Conservation (phyloP, 306 rosid genomes). For the Styphnolobium japonicum region DNA sequence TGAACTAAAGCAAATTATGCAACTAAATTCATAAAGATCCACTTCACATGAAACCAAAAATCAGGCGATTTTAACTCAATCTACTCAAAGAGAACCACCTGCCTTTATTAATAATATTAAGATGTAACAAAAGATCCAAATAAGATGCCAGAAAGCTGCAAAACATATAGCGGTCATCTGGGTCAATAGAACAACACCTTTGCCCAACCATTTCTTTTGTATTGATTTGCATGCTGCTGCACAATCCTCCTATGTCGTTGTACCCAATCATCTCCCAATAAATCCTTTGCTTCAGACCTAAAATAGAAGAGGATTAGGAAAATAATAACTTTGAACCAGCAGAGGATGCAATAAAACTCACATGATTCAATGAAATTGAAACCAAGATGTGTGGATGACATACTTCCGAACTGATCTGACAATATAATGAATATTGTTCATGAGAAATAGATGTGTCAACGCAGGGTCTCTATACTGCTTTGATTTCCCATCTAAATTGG, state of each 20-base stretch:
- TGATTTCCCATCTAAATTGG: slow-evolving; percentile 93
- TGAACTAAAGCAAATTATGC: not conserved
- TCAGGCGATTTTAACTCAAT: not conserved
- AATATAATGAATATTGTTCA: slow-evolving; percentile 96
- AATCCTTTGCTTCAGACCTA: slow-evolving; percentile 99
- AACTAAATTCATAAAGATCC: too few species aligned
- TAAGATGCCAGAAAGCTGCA: slow-evolving; percentile 7
- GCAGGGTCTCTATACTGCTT: slow-evolving; percentile 85
- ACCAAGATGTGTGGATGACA: slow-evolving; percentile 11
- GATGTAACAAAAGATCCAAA: not conserved
- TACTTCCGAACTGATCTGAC: slow-evolving; percentile 95
- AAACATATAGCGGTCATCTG: not conserved
- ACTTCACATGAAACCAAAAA: not conserved
- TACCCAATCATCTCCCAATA: slow-evolving; percentile 99
- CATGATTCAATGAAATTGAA: slow-evolving; percentile 19
- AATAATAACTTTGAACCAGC: not conserved
- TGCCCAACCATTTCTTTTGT: slow-evolving; percentile 91
- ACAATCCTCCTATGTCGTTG: slow-evolving; percentile 87
- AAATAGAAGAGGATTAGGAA: slow-evolving; percentile 18
- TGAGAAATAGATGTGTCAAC: slow-evolving; percentile 87
- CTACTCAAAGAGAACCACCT: not conserved
- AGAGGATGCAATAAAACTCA: slow-evolving; percentile 12
- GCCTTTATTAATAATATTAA: not conserved
- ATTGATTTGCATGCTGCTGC: slow-evolving; percentile 97
- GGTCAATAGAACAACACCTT: slow-evolving; percentile 54